phyloP scores from a whole-genome alignment of 192 early-diverging fungal species.

The Gaertneriomyces semiglobifer region DNA sequence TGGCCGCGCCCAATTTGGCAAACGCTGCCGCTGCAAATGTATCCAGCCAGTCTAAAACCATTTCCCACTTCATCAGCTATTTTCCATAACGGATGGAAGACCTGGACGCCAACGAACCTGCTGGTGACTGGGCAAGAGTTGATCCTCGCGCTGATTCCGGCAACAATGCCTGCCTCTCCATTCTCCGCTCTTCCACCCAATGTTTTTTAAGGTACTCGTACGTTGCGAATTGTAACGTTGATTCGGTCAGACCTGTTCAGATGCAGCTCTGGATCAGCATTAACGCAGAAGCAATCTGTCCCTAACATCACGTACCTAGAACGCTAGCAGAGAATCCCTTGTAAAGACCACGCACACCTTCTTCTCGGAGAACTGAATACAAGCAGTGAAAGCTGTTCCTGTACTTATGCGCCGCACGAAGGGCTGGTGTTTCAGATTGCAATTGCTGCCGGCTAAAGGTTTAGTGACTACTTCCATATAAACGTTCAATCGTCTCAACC shows the following conservation, averaged over 20 bases:
- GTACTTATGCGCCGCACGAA: constrained; percentile 45
- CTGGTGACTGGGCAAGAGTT: constrained; percentile 5
- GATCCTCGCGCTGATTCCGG: not conserved
- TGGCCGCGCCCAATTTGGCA: constrained; percentile 84
- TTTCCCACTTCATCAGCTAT: too few relatives aligned
- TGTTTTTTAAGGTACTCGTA: constrained; percentile 88
- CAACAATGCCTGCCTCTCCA: not conserved
- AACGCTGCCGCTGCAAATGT: constrained; percentile 77
- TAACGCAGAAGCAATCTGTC: too few relatives aligned
- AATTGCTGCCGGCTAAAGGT: constrained; percentile 56
- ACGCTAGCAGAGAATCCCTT: constrained; percentile 88
- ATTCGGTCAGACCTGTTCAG: constrained; percentile 72
- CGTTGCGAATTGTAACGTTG: constrained; percentile 91
- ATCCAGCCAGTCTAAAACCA: constrained; percentile 66
- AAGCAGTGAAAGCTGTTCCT: constrained; percentile 78
- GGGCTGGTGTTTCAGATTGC: constrained; percentile 46
- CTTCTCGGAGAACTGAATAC: constrained; percentile 62
- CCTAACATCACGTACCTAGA: constrained; percentile 49
- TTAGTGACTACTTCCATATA: not conserved
- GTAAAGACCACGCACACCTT: constrained; percentile 83
- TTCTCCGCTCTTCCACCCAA: constrained; percentile 27
- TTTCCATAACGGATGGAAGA: not conserved
- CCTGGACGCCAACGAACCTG: not conserved
- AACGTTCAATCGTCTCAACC: constrained; percentile 9
- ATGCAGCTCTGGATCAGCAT: not conserved